Base-by-base conservation (phyloP, 164 flowering plant species). In the Dillenia suffruticosa region DNA sequence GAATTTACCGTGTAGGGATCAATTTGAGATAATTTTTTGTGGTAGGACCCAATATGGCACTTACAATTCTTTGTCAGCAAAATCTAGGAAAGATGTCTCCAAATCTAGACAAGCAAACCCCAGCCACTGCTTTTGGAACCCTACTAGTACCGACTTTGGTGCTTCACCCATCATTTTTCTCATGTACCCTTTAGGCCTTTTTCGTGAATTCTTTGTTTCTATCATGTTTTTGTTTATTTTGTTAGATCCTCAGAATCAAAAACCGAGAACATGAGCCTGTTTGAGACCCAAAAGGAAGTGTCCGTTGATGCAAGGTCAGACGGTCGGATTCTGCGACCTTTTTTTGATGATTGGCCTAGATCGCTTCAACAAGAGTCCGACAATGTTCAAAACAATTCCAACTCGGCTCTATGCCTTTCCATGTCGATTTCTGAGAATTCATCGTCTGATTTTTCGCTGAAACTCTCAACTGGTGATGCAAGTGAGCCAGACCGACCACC, bases 321-420 rank as follows among this genome's bases (percentile, higher is more conserved):
- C 55, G 82, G 84, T 3, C 82, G 67, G 43, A 65, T 84, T 9
- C 79, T 91, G 14, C 68, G 92, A 46, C 92, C 59, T 62, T 91
- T 91, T 75, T 89, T 91, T 43, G 90, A 89, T 52, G 96, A 87
- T 56, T 85, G 90, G 90, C 97, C 97, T 0, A 68, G 88, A 58
- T 71, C 82, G 7, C 57, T 75, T 10, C 73, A 32, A 32, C 40
- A 77, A 47, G 80, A 81, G 44, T 47, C 81, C 7, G 77, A 71
- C 13, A 69, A 63, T 61, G 56, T 59, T 8, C 60, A 69, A 14
- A 65, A 53, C 64, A 72, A 61, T 54, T 58, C 65, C 0, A 57
- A 62, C 64, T 53, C 77, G 1, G 32, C 71, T 24, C 75, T 84
- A 12, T 54, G 70, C 68, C 83, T 90, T 24, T 76, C 89, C 17